Base-by-base conservation (phyloP, 257 asterid species). In the Ilex asprella region DNA sequence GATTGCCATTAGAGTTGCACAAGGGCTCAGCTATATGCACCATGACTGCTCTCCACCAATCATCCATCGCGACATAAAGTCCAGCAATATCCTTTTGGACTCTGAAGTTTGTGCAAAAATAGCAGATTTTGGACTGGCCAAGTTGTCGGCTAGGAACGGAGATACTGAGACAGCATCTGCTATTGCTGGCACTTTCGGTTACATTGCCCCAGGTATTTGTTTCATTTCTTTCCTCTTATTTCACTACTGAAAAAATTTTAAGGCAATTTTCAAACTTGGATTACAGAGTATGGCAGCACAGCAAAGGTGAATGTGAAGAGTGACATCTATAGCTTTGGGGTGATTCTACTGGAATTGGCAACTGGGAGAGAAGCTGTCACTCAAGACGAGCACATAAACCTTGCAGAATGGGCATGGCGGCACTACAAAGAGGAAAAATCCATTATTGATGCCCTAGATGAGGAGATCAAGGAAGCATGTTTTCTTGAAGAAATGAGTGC, bases 121-220 rank as follows among this genome's bases (percentile, higher is more conserved):
- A 21, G 27, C 27, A 21, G 27, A 21, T 21, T 21, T 21, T 21
- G 27, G 27, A 21, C 27, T 21, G 27, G 27, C 27, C 27, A 21
- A 21, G 27, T 21, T 21, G 27, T 21, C 1, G 27, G 27, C 27
- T 21, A 21, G 27, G 27, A 21, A 21, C 1, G 27, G 27, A 21
- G 27, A 21, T 21, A 0, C 27, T 21, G 27, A 21, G 27, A 21
- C 27, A 21, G 27, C 27, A 21, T 21, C 27, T 21, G 27, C 27
- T 21, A 21, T 84, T 12, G 92, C 88, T 32, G 88, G 92, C 46
- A 77, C 84, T 14, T 79, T 79, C 58, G 88, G 83, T 58, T 84
- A 84, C 62, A 65, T 82, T 11, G 88, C 86, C 21, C 92, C 88
- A 5, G 88, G 84, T 79, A 76, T 16, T 6, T 32, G 12, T 53